Evolutionary conservation across 2,329 filamentous ascomycete species (phyloP).

Genomic region (Helicocarpus griseus): DNA sequence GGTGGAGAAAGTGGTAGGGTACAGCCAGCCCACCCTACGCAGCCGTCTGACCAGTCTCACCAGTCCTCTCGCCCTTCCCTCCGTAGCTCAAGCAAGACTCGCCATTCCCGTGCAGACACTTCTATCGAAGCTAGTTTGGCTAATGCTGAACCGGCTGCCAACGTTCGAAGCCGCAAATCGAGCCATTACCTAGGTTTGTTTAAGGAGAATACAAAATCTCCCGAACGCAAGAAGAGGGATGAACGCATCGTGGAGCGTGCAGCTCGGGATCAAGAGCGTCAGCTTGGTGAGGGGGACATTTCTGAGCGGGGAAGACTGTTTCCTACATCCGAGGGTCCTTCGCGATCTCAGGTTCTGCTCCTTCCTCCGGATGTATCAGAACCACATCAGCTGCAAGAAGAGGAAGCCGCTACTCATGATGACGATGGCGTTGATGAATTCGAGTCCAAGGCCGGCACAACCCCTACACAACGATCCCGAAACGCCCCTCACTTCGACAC

Average conservation of each 20-base stretch:
- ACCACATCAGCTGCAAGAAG: not conserved
- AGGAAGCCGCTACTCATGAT: not conserved
- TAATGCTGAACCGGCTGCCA: constrained; percentile 44
- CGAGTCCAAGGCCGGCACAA: not conserved
- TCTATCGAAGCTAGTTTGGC: constrained; percentile 55
- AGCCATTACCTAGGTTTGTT: constrained; percentile 57
- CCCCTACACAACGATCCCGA: not conserved
- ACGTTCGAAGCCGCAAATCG: constrained; percentile 54
- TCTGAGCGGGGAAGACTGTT: constrained; percentile 2
- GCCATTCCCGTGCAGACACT: constrained; percentile 45
- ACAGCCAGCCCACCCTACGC: not conserved
- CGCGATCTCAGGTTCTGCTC: not conserved
- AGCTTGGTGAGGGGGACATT: not conserved
- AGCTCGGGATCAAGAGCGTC: constrained; percentile 15
- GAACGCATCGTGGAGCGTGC: constrained; percentile 29
- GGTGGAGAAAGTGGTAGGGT: not conserved
- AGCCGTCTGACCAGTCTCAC: not conserved
- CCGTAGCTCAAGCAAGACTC: constrained; percentile 34
- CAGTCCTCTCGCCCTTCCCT: constrained; percentile 12
- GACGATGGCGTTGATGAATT: not conserved
- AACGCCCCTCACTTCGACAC: not conserved
- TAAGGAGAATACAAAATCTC: constrained; percentile 50
- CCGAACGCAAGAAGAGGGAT: constrained; percentile 43
- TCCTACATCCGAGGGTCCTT: not conserved
- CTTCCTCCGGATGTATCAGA: not conserved